Percentiles rank a stretch among this genome's conserved stretches.
Conservation (phyloP, 75 land plant species). For the Larix kaempferi region DNA sequence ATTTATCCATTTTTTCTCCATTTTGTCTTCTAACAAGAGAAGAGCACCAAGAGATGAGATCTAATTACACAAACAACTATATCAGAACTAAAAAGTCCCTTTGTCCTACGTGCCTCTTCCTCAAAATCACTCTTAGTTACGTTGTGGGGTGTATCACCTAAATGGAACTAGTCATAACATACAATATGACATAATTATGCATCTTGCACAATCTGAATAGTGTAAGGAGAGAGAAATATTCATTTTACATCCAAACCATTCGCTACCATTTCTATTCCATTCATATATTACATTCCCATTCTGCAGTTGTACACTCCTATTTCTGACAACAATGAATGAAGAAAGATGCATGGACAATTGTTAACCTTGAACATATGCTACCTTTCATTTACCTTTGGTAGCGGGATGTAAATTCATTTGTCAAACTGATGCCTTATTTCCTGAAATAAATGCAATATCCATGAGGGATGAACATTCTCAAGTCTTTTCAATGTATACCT, state of each 20-base stretch:
- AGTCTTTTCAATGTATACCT: background rate
- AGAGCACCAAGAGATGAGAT: background rate
- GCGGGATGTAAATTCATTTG: slow-evolving; percentile 55
- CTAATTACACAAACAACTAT: slow-evolving; percentile 39
- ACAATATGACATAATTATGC: background rate
- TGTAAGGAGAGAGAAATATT: background rate
- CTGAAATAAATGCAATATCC: slow-evolving; percentile 14
- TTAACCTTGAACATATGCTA: slow-evolving; percentile 55
- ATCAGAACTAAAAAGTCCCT: slow-evolving; percentile 52
- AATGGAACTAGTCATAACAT: slow-evolving; percentile 23
- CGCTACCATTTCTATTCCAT: background rate
- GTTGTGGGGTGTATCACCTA: slow-evolving; percentile 49
- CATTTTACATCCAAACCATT: background rate
- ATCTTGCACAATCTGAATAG: background rate
- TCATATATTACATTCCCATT: background rate
- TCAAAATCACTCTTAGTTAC: slow-evolving; percentile 41
- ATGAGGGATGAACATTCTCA: background rate
- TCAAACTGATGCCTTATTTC: slow-evolving; percentile 50
- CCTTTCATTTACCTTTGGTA: slow-evolving; percentile 50
- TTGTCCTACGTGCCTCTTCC: slow-evolving; percentile 36
- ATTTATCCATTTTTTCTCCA: background rate
- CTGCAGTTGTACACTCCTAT: background rate
- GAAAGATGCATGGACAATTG: background rate
- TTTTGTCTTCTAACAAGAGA: background rate
- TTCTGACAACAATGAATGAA: background rate